Base-by-base conservation (phyloP, 176 grass and related monocot genomes). In the barley (Hordeum vulgare) region DNA sequence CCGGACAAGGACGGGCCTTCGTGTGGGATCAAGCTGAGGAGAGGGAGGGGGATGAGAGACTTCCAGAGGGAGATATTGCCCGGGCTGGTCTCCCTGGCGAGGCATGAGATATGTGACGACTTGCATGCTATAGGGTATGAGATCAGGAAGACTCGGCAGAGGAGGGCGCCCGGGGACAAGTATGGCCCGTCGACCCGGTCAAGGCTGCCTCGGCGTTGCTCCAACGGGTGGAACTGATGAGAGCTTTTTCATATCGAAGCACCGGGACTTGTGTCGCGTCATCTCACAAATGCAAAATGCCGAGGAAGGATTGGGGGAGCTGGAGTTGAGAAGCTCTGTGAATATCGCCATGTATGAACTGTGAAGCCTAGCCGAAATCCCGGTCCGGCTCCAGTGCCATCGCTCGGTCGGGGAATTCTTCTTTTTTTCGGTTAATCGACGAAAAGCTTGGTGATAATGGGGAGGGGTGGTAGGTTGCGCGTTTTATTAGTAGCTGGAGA, bases 31-130 rank as follows among this genome's bases (percentile, higher is more conserved):
- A 96, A 89, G 53, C 75, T 99, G 49, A 90, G 82, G 47, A 99
- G 96, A 80, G 93, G 93, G 64, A 92, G 93, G 74, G 91, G 93
- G 26, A 76, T 96, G 62, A 75, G 96, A 36, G 92, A 99, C 74
- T 99, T 99, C 40, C 93, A 96, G 36, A 88, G 89, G 70, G 96
- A 99, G 34, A 88, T 99, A 80, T 68, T 99, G 25, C 96, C 96
- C 21, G 91, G 96, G 15, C 83, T 99, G 5, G 78, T 97, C 47
- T 87, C 93, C 36, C 88, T 99, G 15, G 85, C 89, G 24, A 94
- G 88, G 86, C 89, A 92, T 5, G 93, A 99, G 75, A 96, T 99
- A 76, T 96, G 96, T 0, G 91, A 99, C 28, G 96, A 99, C 73
- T 36, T 99, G 63, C 75, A 99, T 15, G 72, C 83, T 17, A 99